Evolutionary conservation across 2,329 filamentous ascomycete species (phyloP).

Genomic region (Xylariaceae sp.): DNA sequence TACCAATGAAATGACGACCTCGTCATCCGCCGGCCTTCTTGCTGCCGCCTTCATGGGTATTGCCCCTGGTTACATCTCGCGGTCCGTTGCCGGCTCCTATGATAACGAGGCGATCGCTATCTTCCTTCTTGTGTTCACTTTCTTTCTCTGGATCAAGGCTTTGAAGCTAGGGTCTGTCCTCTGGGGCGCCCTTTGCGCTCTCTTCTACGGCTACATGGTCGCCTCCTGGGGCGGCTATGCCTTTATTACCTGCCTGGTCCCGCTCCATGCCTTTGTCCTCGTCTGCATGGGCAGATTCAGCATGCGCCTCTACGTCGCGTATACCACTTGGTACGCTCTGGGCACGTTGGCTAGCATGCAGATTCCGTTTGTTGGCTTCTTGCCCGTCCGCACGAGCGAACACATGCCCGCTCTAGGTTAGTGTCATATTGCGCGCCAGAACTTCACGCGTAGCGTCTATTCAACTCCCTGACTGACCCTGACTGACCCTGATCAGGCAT

Average conservation of each 20-base stretch:
- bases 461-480: neutral
- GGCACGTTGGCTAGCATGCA: conserved; percentile 98
- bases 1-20: conserved; percentile 96
- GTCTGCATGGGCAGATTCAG: conserved; percentile 97
- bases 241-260: conserved; percentile 97
- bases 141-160: conserved; percentile 98
- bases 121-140: conserved; percentile 96
- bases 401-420: conserved; percentile 94
- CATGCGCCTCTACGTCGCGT: conserved; percentile 88
- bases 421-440: conserved; percentile 27
- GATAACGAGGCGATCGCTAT: conserved; percentile 99
- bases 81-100: conserved; percentile 96
- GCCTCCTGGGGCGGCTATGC: conserved; percentile 99
- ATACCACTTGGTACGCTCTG: conserved; percentile 96
- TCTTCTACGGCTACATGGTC: conserved; percentile 99
- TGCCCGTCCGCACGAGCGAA: conserved; percentile 94
- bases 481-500: conserved; percentile 56
- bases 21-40: conserved; percentile 87
- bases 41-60: conserved; percentile 98
- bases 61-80: conserved; percentile 92
- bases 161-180: conserved; percentile 94
- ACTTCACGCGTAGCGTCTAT: neutral
- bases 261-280: conserved; percentile 87
- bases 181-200: conserved; percentile 89
- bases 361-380: conserved; percentile 96